A percentile compares a stretch with the other conserved stretches of the same genome.
These are phyloP conservation scores for Scheffersomyces lignicola DNA, from an alignment of 1,139 yeast genomes.

Conservation along the genomic window DNA sequence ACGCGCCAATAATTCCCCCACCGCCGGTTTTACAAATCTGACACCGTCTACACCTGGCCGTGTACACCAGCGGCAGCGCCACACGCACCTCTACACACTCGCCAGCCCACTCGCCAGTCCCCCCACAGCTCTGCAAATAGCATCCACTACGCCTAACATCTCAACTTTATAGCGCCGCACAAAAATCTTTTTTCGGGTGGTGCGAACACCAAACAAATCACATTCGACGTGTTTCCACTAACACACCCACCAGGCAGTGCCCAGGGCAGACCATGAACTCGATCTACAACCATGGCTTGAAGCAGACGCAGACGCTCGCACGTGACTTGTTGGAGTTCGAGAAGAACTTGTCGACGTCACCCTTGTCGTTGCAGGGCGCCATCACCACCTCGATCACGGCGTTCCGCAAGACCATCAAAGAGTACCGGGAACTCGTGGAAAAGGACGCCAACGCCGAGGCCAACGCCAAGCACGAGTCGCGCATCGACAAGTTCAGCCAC, in stretches of 20 bases:
- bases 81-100: too few species aligned
- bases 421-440: constrained; percentile 64
- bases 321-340: constrained; percentile 71
- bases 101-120: too few species aligned
- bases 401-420: constrained; percentile 72
- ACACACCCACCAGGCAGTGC: neutral
- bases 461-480: constrained; percentile 60
- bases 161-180: too few species aligned
- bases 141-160: too few species aligned
- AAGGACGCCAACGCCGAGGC: constrained; percentile 60
- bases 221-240: too few species aligned
- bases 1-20: too few species aligned
- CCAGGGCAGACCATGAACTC: constrained; percentile 64
- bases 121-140: too few species aligned
- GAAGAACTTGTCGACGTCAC: constrained; percentile 63
- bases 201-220: too few species aligned
- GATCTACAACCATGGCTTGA: constrained; percentile 83
- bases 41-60: too few species aligned
- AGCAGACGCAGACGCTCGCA: constrained; percentile 73
- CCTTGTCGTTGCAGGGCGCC: constrained; percentile 77
- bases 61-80: too few species aligned
- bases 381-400: constrained; percentile 81
- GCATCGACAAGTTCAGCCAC: constrained; percentile 59
- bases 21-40: too few species aligned
- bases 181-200: too few species aligned